A percentile compares a stretch with the other conserved stretches of the same genome.
Evolutionary conservation across 768 basidiomycete species (phyloP).

Genomic region (Boletus rufocinnamomeus): DNA sequence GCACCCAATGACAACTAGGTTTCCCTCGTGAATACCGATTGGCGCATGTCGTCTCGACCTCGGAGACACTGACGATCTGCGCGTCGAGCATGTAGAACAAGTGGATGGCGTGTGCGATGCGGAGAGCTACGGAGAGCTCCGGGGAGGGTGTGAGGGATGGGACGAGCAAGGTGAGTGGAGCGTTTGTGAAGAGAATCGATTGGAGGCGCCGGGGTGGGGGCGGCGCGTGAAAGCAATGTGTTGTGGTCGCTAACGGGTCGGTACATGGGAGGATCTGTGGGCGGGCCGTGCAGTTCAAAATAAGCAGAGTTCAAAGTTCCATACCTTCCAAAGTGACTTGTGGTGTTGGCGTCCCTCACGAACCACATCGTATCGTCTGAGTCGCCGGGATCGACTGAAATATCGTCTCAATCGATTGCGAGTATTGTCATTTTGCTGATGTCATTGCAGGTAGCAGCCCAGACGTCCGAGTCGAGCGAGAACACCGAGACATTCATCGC

Average conservation of each 20-base stretch:
- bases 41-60: slow-evolving; percentile 25
- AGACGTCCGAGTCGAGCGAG: too few relatives aligned
- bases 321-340: slow-evolving; percentile 29
- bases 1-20: slow-evolving; percentile 60
- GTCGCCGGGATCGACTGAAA: background rate
- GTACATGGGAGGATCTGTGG: slow-evolving; percentile 10
- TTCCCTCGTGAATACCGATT: slow-evolving; percentile 38
- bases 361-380: slow-evolving; percentile 14
- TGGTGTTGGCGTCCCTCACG: background rate
- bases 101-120: slow-evolving; percentile 68
- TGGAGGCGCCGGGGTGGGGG: slow-evolving; percentile 61
- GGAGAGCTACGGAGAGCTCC: slow-evolving; percentile 56
- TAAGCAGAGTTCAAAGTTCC: background rate
- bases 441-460: background rate
- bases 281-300: background rate
- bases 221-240: slow-evolving; percentile 8
- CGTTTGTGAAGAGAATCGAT: slow-evolving; percentile 55
- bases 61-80: slow-evolving; percentile 50
- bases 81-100: slow-evolving; percentile 71
- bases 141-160: slow-evolving; percentile 36
- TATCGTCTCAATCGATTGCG: slow-evolving; percentile 16
- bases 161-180: slow-evolving; percentile 59
- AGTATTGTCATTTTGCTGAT: slow-evolving; percentile 1
- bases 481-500: too few relatives aligned
- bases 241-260: background rate